Base-by-base conservation (phyloP, 192 early-diverging fungal genomes). In the Phlyctochytrium planicorne region DNA sequence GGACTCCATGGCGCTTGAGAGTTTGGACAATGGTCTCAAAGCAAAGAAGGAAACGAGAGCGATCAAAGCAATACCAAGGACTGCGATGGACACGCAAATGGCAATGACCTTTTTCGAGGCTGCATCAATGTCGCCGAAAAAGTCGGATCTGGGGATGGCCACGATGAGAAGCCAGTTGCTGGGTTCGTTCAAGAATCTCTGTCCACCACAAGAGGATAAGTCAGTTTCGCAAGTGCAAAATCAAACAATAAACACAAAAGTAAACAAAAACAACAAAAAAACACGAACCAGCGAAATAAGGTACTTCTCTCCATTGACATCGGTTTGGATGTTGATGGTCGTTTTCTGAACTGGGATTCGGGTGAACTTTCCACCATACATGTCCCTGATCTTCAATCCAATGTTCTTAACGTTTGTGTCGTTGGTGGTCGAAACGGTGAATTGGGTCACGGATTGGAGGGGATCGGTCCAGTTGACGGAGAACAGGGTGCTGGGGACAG, bases 61-160 rank as follows among this genome's bases (percentile, higher is more conserved):
- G 6, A 29, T 10, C 6, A 57, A 6, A 6, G 27, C 20, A 4
- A 57, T 27, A 6, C 55, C 55, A 14, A 29, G 14, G 55, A 57
- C 25, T 4, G 55, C 55, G 27, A 57, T 27, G 12, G 55, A 57
- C 4, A 29, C 16, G 25, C 20, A 57, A 27, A 57, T 47, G 40
- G 40, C 40, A 20, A 47, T 47, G 40, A 47, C 40, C 10, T 20
- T 6, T 14, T 20, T 6, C 10, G 6, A 14, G 40, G 40, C 40
- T 47, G 6, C 40, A 47, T 47, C 40, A 47, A 47, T 47, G 40
- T 47, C 40, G 40, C 40, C 40, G 40, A 47, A 47, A 47, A 47
- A 47, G 40, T 47, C 40, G 10, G 6, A 47, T 20, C 40, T 47
- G 40, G 40, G 40, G 20, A 47, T 47, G 20, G 40, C 40, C 6